A percentile compares a stretch with the other conserved stretches of the same genome.
Conservation (phyloP, 345 rosid species). For the Salix brachista region DNA sequence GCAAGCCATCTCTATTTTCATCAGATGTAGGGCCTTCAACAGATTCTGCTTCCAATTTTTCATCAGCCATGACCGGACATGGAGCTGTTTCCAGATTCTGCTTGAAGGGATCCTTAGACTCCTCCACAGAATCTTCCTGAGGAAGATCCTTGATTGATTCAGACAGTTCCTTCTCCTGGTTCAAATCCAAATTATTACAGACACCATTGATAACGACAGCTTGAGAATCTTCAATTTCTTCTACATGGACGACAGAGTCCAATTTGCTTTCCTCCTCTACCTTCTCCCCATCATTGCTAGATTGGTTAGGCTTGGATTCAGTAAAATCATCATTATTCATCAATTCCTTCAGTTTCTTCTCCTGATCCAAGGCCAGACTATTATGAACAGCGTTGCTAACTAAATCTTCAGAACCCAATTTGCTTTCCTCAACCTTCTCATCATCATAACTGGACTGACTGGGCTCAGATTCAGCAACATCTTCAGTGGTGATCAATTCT, state of each 20-base stretch:
- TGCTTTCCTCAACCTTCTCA: neutral
- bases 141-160: neutral
- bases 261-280: neutral
- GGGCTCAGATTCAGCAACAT: neutral
- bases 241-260: neutral
- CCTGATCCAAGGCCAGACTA: neutral
- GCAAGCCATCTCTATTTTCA: constrained; percentile 24
- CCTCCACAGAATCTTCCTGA: neutral
- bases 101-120: neutral
- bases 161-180: neutral
- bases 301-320: neutral
- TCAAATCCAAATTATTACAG: neutral
- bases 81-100: constrained; percentile 3
- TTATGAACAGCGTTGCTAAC: neutral
- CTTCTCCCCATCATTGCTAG: neutral
- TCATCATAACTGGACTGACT: neutral
- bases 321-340: neutral
- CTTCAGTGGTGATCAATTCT: constrained; percentile 2
- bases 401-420: neutral
- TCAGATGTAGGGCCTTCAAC: constrained; percentile 13
- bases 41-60: constrained; percentile 25
- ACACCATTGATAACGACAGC: neutral
- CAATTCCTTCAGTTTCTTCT: neutral
- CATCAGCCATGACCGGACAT: neutral
- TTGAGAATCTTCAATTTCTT: neutral